These are phyloP conservation scores for Ochromonadaceae sp. DNA, from an alignment of 352 stramenopile species.

Conservation along the genomic window DNA sequence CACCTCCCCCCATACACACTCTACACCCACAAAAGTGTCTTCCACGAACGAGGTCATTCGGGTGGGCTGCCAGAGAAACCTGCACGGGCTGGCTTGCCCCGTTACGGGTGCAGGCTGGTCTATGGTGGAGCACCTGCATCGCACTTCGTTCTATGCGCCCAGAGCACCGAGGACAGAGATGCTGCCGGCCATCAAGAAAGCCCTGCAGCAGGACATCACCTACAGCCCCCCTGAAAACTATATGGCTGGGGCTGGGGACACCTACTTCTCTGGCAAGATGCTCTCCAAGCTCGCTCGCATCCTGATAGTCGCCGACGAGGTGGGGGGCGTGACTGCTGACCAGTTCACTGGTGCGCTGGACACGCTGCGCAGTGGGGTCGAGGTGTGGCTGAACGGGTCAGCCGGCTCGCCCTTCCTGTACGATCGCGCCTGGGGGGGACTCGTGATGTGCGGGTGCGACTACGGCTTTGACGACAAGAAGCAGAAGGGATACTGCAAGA, in stretches of 20 bases:
- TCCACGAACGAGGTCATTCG: conserved; percentile 14
- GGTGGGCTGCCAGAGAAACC: conserved; percentile 33
- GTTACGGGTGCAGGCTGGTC: conserved; percentile 27
- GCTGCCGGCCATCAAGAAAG: conserved; percentile 33
- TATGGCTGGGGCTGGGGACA: conserved; percentile 46
- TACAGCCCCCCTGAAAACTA: conserved; percentile 45
- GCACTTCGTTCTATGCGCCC: conserved; percentile 34
- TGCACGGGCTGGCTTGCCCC: conserved; percentile 45
- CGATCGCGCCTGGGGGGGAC: conserved; percentile 48
- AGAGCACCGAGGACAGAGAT: conserved; percentile 34
- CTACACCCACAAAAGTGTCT: background rate
- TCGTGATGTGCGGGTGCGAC: conserved; percentile 49
- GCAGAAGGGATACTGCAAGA: conserved; percentile 29
- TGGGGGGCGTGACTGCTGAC: conserved; percentile 20
- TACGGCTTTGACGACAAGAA: conserved; percentile 31
- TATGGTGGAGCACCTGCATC: conserved; percentile 24
- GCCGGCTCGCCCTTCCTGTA: conserved; percentile 45
- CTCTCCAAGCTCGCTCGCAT: conserved; percentile 50
- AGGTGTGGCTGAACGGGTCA: conserved; percentile 54
- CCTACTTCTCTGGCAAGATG: conserved; percentile 43
- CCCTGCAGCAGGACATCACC: conserved; percentile 40
- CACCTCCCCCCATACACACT: background rate
- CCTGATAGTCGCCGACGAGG: conserved; percentile 43
- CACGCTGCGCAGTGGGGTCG: conserved; percentile 27
- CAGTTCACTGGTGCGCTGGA: background rate